These are phyloP conservation scores for Lodderomyces jiufengensis DNA, from an alignment of 1,139 yeast genomes.

Conservation along the genomic window DNA sequence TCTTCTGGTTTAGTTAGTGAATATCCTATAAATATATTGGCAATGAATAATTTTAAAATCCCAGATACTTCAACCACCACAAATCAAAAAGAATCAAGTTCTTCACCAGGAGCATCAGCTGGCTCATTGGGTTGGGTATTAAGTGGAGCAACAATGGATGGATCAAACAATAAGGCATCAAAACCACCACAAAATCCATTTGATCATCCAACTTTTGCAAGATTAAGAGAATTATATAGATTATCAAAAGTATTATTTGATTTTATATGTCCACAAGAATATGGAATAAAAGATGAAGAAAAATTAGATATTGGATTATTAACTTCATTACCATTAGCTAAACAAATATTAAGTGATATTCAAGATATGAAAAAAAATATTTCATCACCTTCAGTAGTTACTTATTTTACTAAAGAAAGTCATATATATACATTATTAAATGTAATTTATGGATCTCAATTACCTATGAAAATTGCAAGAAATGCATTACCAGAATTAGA, in stretches of 20 bases:
- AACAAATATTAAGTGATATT: constrained; percentile 78
- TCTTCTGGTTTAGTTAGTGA: constrained; percentile 66
- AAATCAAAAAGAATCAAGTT: constrained; percentile 9
- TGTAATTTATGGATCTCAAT: constrained; percentile 87
- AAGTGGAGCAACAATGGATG: constrained; percentile 39
- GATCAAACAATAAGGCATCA: too few species aligned
- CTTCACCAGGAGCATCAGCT: constrained; percentile 38
- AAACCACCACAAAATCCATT: constrained; percentile 50
- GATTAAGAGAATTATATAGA: constrained; percentile 82
- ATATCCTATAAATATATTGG: constrained; percentile 76
- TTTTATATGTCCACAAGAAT: constrained; percentile 97
- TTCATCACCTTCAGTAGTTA: constrained; percentile 69
- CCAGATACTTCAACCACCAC: constrained; percentile 23
- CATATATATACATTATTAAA: constrained; percentile 93
- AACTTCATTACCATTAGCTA: constrained; percentile 91
- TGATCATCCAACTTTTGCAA: constrained; percentile 75
- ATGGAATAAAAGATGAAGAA: constrained; percentile 94
- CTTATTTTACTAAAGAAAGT: constrained; percentile 94
- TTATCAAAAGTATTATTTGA: constrained; percentile 92
- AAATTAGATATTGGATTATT: constrained; percentile 92
- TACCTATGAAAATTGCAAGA: constrained; percentile 91
- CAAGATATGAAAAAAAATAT: constrained; percentile 75
- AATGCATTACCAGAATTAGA: constrained; percentile 96
- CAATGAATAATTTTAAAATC: constrained; percentile 70
- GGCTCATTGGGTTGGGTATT: constrained; percentile 77